Base-by-base conservation (phyloP, 208 protist species). In the Acanthamoeba sp. region DNA sequence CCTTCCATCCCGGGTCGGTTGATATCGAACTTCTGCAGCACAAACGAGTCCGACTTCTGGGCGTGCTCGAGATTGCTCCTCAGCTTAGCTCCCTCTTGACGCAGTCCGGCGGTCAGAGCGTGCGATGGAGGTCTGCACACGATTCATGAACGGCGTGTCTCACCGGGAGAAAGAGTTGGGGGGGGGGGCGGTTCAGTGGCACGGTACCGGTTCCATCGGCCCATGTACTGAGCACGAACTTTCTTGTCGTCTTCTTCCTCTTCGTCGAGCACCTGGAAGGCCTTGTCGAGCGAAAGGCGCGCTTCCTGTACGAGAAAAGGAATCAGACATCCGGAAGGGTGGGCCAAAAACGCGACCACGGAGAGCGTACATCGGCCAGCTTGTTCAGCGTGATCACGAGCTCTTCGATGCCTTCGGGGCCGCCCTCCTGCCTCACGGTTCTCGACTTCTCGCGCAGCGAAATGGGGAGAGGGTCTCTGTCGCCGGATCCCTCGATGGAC, bases 231-330 rank as follows among this genome's bases (percentile, higher is more conserved):
- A 10, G 32, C 20, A 5, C 80, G 80, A 2, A 88, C 27, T 20
- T 62, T 27, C n/a, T 52, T 88, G 34, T 88, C 80, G 10, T 88
- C 80, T 29, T 52, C 80, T 36, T 88, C 80, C 45, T 88, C 80
- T n/a, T 88, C 45, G 36, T 88, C 80, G 7, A 88, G 48, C 69
- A 78, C 69, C 20, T 38, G 36, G 29, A 78, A 45, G 6, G 69
- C 69, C 5, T 78, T 78, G 69, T 78, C 69, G 18, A 78, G 69
- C 16, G 69, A 45, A 12, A 29, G 14, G 34, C 69, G 69, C 36
- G 69, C 69, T 29, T 78, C 69, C 69, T 73, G 64, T n/a, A 62
- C 55, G 20, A n/a, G 5, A 7, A 29, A 62, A n/a, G n/a, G 16
- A 62, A 22, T 62, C 20, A 62, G 55, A n/a, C 14, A n/a, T 62